A percentile compares a stretch with the other conserved stretches of the same genome.
phyloP scores from a whole-genome alignment of 495 filamentous ascomycete genomes.

The Hapsidospora chrysogenum region DNA sequence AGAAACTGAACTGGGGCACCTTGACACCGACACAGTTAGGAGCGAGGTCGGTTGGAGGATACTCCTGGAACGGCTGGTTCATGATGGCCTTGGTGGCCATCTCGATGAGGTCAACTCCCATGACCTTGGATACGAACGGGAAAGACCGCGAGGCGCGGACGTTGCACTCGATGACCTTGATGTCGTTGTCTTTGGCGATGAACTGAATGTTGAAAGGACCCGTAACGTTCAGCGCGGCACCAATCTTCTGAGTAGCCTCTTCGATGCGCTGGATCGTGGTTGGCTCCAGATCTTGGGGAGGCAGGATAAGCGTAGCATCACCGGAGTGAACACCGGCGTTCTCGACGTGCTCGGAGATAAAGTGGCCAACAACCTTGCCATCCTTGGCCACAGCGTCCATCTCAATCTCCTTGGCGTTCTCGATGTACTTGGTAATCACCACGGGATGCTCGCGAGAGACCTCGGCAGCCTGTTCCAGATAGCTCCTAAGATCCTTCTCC shows the following conservation, averaged over 20 bases:
- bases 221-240: constrained; percentile 84
- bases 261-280: constrained; percentile 84
- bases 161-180: constrained; percentile 99
- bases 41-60: constrained; percentile 59
- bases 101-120: constrained; percentile 95
- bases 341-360: constrained; percentile 92
- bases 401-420: constrained; percentile 93
- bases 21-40: constrained; percentile 87
- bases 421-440: constrained; percentile 97
- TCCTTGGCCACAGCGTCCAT: constrained; percentile 86
- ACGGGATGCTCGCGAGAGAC: constrained; percentile 94
- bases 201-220: constrained; percentile 99
- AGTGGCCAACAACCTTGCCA: constrained; percentile 78
- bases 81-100: constrained; percentile 98
- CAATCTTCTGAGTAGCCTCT: constrained; percentile 91
- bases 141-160: constrained; percentile 92
- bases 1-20: constrained; percentile 98
- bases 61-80: constrained; percentile 61
- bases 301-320: constrained; percentile 84
- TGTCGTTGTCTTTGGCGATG: constrained; percentile 98
- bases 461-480: constrained; percentile 72
- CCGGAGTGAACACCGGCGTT: constrained; percentile 94
- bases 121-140: constrained; percentile 96
- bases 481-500: constrained; percentile 71
- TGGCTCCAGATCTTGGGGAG: constrained; percentile 80